Evolutionary conservation across 768 basidiomycete genomes (phyloP).

Genomic region (Auricularia heimuer): DNA sequence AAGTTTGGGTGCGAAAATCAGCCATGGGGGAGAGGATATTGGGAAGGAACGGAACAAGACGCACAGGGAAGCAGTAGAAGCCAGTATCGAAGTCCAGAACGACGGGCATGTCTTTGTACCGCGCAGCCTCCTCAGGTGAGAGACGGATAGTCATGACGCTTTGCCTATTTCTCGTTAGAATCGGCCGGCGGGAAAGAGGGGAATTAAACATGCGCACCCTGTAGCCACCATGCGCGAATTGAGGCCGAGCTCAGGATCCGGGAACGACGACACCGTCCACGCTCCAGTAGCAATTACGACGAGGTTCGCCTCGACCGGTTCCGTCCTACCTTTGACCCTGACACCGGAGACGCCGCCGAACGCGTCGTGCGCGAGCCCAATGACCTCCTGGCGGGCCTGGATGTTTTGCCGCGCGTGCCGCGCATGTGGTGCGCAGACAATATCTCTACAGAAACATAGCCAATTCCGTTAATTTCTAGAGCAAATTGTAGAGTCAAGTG

Average conservation of each 20-base stretch:
- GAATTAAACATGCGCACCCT: constrained; percentile 43
- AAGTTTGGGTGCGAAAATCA: background rate
- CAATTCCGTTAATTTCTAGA: too few species aligned
- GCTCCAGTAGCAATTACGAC: constrained; percentile 68
- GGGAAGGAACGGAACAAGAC: constrained; percentile 11
- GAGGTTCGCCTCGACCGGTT: constrained; percentile 37
- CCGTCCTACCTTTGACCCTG: constrained; percentile 12
- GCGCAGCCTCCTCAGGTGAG: constrained; percentile 51
- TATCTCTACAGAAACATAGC: too few species aligned
- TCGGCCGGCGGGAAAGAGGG: background rate
- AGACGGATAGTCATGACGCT: constrained; percentile 69
- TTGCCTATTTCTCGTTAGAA: constrained; percentile 41
- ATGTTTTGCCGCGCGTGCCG: too few species aligned
- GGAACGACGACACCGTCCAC: constrained; percentile 77
- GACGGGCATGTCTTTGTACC: constrained; percentile 56
- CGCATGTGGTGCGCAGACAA: too few species aligned
- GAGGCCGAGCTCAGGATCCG: constrained; percentile 38
- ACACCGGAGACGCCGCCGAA: constrained; percentile 20
- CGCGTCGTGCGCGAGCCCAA: constrained; percentile 33
- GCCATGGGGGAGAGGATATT: background rate
- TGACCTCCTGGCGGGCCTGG: constrained; percentile 37
- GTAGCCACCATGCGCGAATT: constrained; percentile 56
- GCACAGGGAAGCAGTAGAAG: constrained; percentile 78
- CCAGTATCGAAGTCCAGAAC: constrained; percentile 63
- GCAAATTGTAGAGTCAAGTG: too few species aligned